Evolutionary conservation across 352 stramenopile genomes (phyloP).

Genomic region (Globisporangium yorkense): DNA sequence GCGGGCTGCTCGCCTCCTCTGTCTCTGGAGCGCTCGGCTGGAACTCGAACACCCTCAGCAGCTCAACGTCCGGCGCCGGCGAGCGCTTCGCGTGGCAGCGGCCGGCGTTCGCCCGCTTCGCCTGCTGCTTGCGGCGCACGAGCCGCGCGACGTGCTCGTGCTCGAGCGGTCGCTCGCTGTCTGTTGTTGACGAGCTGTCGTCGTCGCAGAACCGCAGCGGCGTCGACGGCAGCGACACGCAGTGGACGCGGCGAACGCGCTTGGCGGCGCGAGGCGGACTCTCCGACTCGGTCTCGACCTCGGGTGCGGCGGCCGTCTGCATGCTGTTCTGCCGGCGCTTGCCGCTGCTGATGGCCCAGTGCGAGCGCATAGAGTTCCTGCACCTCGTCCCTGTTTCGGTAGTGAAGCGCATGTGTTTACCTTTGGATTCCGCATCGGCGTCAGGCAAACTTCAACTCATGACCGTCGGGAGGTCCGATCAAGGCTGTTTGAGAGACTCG

Average conservation of each 20-base stretch:
- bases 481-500: too few species aligned
- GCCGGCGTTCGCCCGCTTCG: conserved; percentile 2
- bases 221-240: not conserved
- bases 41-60: conserved; percentile 9
- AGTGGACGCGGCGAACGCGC: conserved; percentile 3
- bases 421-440: too few species aligned
- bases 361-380: too few species aligned
- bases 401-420: too few species aligned
- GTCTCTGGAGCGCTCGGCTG: not conserved
- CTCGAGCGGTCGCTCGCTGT: not conserved
- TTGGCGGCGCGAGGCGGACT: not conserved
- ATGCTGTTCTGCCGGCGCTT: not conserved
- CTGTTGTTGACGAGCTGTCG: not conserved
- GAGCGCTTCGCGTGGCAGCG: not conserved
- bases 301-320: not conserved
- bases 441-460: too few species aligned
- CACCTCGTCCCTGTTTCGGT: too few species aligned
- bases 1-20: not conserved
- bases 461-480: too few species aligned
- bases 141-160: conserved; percentile 3
- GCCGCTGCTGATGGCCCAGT: too few species aligned
- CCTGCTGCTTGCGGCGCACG: conserved; percentile 8
- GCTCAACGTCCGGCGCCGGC: not conserved
- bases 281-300: not conserved
- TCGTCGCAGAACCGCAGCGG: not conserved